phyloP scores from a whole-genome alignment of 106 monocot species.

The Alisma plantagoaquatica region DNA sequence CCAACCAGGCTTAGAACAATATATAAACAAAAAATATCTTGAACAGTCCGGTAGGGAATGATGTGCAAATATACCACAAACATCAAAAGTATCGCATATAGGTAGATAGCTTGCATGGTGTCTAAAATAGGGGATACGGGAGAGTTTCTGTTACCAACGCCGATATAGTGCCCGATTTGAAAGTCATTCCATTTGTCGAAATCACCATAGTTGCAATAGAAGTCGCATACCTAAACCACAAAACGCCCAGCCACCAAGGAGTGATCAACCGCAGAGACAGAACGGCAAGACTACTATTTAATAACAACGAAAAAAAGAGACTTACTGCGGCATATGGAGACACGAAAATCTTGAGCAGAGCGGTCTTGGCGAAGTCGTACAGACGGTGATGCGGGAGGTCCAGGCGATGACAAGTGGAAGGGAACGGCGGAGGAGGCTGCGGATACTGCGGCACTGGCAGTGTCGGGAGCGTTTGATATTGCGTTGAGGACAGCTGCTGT shows the following conservation, averaged over 20 bases:
- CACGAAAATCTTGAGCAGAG: slow-evolving; percentile 82
- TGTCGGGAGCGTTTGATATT: too few species aligned
- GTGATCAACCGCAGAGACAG: too few species aligned
- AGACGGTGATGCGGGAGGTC: slow-evolving; percentile 48
- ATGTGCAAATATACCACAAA: too few species aligned
- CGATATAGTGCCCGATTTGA: slow-evolving; percentile 85
- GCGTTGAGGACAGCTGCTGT: too few species aligned
- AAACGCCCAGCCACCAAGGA: neutral
- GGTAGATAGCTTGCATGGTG: too few species aligned
- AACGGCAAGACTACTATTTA: too few species aligned
- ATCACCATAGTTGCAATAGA: slow-evolving; percentile 64
- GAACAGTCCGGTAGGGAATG: too few species aligned
- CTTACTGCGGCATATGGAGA: slow-evolving; percentile 60
- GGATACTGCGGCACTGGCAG: too few species aligned
- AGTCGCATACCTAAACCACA: slow-evolving; percentile 49
- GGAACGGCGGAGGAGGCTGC: neutral
- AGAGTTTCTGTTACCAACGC: slow-evolving; percentile 28
- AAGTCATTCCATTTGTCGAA: slow-evolving; percentile 78
- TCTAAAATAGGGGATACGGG: neutral
- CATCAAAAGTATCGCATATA: too few species aligned
- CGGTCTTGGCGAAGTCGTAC: slow-evolving; percentile 79
- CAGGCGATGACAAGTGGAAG: neutral
- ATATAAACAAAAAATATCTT: too few species aligned
- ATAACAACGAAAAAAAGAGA: neutral
- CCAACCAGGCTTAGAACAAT: too few species aligned